Evolutionary conservation across 2,329 filamentous ascomycete genomes (phyloP), one percentile per base, ranked within the genome.

Genomic region (Cladophialophora psammophila): DNA sequence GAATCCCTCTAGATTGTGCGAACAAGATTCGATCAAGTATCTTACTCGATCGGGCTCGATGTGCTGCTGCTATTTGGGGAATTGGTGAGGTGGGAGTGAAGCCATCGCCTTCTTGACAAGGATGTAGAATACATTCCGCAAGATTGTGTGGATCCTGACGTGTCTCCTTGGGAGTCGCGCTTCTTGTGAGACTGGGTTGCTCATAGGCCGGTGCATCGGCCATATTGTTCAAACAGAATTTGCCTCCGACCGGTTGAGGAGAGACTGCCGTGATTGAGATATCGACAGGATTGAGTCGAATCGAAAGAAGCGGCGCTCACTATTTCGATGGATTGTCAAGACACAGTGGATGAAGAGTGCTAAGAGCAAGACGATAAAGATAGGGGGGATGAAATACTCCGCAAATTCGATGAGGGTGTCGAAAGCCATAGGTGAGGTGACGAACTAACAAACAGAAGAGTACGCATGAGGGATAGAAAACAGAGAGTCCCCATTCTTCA

Each of bases 311-410:
- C 67, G 65, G 31, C 56, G 56, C 55, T 67, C 52, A n/a, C 58
- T 56, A 15, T 45, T 61, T 36, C 61, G 67, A 34, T 67, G 67
- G 13, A 65, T 36, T 26, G 60, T 67, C 12, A 68, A 56, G 26
- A 69, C 56, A 52, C 59, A 71, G 54, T 71, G 66, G 36, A 72
- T 69, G 52, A 68, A 66, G 13, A 69, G 38, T 8, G 70, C 64
- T n/a, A 72, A 55, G n/a, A 58, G 32, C 26, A 69, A 34, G 35
- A 72, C 69, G n/a, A 65, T 67, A 67, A 71, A 36, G 40, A 72
- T 63, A 40, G 66, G 70, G 5, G 54, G 20, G 50, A 71, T 52
- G 13, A 71, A 62, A 54, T 68, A 69, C 38, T 36, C 61, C 32
- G 53, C 38, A 9, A 69, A 58, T 48, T 54, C 56, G 48, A 69